Base-by-base conservation (phyloP, 495 filamentous ascomycete genomes). In the Paragyromitra xinjiangensis region DNA sequence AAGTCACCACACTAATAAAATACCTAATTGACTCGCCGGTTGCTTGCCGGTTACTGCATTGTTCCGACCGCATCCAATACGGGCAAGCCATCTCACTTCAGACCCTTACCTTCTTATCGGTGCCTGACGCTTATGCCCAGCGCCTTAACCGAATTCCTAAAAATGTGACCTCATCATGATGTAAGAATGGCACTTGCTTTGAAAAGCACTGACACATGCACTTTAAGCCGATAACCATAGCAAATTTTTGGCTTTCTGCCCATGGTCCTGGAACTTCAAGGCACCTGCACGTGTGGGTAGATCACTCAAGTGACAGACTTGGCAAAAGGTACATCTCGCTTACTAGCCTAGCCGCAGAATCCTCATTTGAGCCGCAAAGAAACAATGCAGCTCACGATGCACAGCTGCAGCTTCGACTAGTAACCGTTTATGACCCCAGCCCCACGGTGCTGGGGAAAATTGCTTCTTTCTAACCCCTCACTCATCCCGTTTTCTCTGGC, bases 301-400 rank as follows among this genome's bases (percentile, higher is more conserved):
- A 61, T 50, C 64, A n/a, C 29, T 34, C 29, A 22, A 42, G 40
- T 62, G 19, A 62, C 40, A 71, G 72, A 44, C 72, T 70, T 75
- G 65, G 71, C 71, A 39, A 34, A 29, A 12, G 51, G 22, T 29
- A 44, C 39, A n/a, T 44, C 50, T 77, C 74, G 74, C 74, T 73
- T 77, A 77, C 56, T 73, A 58, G 74, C 61, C 63, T 69, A 69
- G 39, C 56, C 55, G 39, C 44, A 59, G 42, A 7, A 44, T 42
- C 51, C 55, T 69, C 42, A 42, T 66, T 77, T 77, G 51, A 77
- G 74, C 74, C 74, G 69, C 74, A 76, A 71, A 39, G 40, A 65
- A 59, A 29, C 22, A 19, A 53, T 19, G 11, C 26, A 37, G 24
- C 67, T 55, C 67, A 71, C 55, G 55, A 71, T 63, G 51, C 37